Evolutionary conservation across 129 eudicot genomes (phyloP).

Genomic region (Gnaphalium uliginosum): DNA sequence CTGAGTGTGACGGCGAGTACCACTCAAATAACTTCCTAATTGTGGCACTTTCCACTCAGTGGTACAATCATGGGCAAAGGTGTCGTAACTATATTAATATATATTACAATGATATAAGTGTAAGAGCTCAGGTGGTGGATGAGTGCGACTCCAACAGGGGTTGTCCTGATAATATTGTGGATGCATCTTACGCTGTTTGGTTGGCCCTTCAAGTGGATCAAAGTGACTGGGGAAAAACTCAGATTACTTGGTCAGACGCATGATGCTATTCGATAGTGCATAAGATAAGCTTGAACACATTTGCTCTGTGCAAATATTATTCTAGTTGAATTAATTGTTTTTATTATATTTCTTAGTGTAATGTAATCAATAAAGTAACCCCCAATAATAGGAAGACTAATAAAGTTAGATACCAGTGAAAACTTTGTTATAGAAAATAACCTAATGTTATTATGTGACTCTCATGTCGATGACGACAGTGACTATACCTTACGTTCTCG

Average conservation of each 20-base stretch:
- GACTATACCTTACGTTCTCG: neutral
- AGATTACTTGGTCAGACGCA: conserved; percentile 29
- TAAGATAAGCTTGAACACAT: neutral
- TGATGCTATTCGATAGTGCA: neutral
- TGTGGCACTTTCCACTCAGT: conserved; percentile 10
- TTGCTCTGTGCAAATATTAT: neutral
- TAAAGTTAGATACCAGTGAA: neutral
- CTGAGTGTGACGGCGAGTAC: conserved; percentile 11
- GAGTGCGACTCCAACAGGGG: conserved; percentile 26
- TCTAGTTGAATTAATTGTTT: neutral
- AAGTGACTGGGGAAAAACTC: conserved; percentile 29
- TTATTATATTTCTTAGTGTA: neutral
- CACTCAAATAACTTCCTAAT: conserved; percentile 5
- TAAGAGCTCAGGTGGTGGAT: neutral
- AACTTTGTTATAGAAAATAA: neutral
- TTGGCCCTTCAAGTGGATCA: conserved; percentile 4
- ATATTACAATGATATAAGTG: conserved; percentile 15
- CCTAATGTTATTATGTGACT: too few species aligned
- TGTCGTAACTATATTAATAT: neutral
- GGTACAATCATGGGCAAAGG: conserved; percentile 7
- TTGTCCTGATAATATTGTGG: conserved; percentile 27
- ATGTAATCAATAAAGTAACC: conserved; percentile 2
- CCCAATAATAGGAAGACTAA: neutral
- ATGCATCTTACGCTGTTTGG: conserved; percentile 31
- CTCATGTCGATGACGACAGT: neutral